Percentiles rank a stretch among this genome's conserved stretches.
These are phyloP conservation scores for Heritiera littoralis DNA, from an alignment of 345 rosid genomes.

Conservation along the genomic window DNA sequence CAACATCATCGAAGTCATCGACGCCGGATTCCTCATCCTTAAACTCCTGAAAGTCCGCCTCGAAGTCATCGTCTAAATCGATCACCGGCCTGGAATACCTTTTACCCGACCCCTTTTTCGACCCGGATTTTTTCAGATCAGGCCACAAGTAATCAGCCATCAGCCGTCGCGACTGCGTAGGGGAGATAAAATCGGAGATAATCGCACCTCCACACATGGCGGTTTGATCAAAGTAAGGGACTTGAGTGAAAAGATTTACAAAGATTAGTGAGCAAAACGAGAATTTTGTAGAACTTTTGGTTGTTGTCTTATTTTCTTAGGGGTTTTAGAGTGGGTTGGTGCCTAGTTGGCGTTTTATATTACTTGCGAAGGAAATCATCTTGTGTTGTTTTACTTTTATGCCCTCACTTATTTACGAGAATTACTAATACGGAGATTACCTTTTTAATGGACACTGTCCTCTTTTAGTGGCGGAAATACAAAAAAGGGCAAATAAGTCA, in stretches of 20 bases:
- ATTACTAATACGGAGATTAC: neutral
- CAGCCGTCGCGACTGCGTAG: slow-evolving; percentile 44
- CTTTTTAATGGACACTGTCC: too few species aligned
- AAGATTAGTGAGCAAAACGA: neutral
- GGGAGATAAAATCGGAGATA: slow-evolving; percentile 69
- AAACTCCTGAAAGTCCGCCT: slow-evolving; percentile 84
- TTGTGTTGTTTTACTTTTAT: neutral
- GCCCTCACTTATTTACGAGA: neutral
- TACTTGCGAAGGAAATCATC: neutral
- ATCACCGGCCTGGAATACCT: slow-evolving; percentile 30
- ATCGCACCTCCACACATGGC: slow-evolving; percentile 99
- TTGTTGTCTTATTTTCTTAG: neutral
- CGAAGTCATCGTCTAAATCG: slow-evolving; percentile 77
- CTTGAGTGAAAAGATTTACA: slow-evolving; percentile 18
- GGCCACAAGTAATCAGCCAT: slow-evolving; percentile 77
- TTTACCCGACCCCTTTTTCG: slow-evolving; percentile 33
- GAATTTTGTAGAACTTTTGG: neutral
- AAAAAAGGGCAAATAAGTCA: too few species aligned
- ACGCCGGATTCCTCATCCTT: slow-evolving; percentile 60
- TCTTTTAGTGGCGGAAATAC: too few species aligned
- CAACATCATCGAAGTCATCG: slow-evolving; percentile 41
- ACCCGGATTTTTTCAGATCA: slow-evolving; percentile 48
- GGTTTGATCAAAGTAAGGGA: slow-evolving; percentile 6
- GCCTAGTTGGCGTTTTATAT: neutral
- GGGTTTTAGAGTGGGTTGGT: neutral